These are phyloP conservation scores for Wickerhamomyces silvicola DNA, from an alignment of 805 yeast species.

Conservation along the genomic window DNA sequence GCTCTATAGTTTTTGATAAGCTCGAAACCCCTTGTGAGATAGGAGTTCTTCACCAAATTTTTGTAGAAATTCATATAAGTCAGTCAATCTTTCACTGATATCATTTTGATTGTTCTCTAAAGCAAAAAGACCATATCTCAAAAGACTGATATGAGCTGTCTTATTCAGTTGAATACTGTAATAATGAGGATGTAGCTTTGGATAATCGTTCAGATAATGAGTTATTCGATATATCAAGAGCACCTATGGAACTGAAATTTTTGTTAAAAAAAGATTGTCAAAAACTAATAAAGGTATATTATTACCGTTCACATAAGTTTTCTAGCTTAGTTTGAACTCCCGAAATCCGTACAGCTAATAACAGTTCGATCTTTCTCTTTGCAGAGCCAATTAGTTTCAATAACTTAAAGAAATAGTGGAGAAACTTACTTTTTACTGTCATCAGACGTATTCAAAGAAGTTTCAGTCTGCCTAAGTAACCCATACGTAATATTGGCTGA, in stretches of 20 bases:
- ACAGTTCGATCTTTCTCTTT: too few relatives aligned
- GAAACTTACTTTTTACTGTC: background rate
- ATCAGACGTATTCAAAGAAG: conserved; percentile 1
- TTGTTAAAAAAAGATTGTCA: conserved; percentile 23
- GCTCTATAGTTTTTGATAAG: conserved; percentile 8
- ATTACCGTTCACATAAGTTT: background rate
- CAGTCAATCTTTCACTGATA: too few relatives aligned
- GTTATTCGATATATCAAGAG: conserved; percentile 22
- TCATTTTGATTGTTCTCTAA: too few relatives aligned
- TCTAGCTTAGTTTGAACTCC: too few relatives aligned
- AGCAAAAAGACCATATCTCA: too few relatives aligned
- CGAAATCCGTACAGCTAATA: too few relatives aligned
- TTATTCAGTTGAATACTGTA: too few relatives aligned
- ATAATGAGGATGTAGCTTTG: too few relatives aligned
- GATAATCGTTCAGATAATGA: conserved; percentile 9
- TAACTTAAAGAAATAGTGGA: background rate
- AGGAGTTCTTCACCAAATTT: too few relatives aligned
- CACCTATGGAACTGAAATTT: conserved; percentile 16
- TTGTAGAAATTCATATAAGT: conserved; percentile 1
- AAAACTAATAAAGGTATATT: conserved; percentile 16
- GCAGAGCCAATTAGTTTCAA: background rate
- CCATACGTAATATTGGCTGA: background rate
- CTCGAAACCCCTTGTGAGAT: too few relatives aligned
- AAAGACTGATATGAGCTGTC: too few relatives aligned
- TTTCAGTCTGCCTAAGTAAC: conserved; percentile 2